These are phyloP conservation scores for Sarocladiaceae sp. DNA, from an alignment of 2,329 filamentous ascomycete species.

Conservation along the genomic window DNA sequence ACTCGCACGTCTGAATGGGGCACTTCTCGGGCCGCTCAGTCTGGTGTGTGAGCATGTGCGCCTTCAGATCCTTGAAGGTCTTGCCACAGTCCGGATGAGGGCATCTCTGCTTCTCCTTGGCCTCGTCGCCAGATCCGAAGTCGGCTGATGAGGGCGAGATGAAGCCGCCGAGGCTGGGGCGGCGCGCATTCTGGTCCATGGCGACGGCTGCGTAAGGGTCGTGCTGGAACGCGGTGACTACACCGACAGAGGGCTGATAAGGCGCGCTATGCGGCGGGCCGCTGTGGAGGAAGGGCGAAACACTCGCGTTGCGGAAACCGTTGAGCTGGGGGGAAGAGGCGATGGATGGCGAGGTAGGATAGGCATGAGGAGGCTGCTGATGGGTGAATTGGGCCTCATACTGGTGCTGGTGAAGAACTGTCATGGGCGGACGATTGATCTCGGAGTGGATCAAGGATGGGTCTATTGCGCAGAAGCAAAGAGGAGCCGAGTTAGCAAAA, in stretches of 20 bases:
- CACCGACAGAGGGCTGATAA: conserved; percentile 35
- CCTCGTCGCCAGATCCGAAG: conserved; percentile 57
- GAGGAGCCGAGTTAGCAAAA: conserved; percentile 29
- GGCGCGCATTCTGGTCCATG: conserved; percentile 43
- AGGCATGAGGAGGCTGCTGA: conserved; percentile 36
- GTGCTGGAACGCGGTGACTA: conserved; percentile 40
- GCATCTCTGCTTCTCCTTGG: conserved; percentile 68
- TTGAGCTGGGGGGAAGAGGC: conserved; percentile 48
- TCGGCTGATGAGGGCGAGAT: conserved; percentile 59
- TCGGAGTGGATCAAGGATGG: conserved; percentile 54
- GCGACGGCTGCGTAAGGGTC: conserved; percentile 48
- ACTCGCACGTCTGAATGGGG: conserved; percentile 87
- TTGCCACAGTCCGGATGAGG: conserved; percentile 80
- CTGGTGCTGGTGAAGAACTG: conserved; percentile 41
- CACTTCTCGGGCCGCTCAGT: conserved; percentile 91
- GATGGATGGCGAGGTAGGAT: conserved; percentile 61
- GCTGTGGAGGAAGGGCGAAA: conserved; percentile 52
- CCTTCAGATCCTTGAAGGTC: conserved; percentile 86
- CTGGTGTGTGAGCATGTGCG: conserved; percentile 92
- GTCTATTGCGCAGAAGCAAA: conserved; percentile 32
- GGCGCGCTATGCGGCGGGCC: conserved; percentile 35
- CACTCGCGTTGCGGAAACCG: conserved; percentile 49
- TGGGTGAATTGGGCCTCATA: conserved; percentile 42
- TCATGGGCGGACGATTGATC: conserved; percentile 44
- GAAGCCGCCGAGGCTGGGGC: conserved; percentile 66